These are phyloP conservation scores for Aulographum hederae DNA, from an alignment of 2,329 filamentous ascomycete genomes.

Conservation along the genomic window DNA sequence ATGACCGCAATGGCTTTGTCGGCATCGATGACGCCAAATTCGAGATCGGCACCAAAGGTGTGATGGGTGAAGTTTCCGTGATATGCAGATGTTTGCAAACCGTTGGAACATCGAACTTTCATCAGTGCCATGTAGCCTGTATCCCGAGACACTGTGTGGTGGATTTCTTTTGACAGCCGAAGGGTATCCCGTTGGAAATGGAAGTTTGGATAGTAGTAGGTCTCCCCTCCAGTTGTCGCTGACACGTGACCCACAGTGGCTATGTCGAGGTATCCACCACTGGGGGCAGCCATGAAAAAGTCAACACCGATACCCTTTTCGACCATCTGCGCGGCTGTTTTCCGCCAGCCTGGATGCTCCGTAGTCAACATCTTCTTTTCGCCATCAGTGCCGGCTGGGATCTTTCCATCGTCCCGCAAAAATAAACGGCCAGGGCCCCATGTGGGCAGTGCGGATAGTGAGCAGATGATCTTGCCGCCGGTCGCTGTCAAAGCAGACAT, in stretches of 20 bases:
- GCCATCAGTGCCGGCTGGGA: slow-evolving; percentile 67
- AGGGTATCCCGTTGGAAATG: slow-evolving; percentile 68
- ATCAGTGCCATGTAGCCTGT: slow-evolving; percentile 92
- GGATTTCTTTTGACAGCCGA: slow-evolving; percentile 70
- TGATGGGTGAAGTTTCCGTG: slow-evolving; percentile 95
- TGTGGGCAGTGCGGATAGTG: slow-evolving; percentile 71
- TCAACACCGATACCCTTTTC: slow-evolving; percentile 74
- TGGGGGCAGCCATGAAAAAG: slow-evolving; percentile 84
- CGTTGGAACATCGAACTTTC: slow-evolving; percentile 97
- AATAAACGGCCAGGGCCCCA: slow-evolving; percentile 78
- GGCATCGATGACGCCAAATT: slow-evolving; percentile 80
- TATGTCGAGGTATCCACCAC: slow-evolving; percentile 80
- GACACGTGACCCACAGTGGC: slow-evolving; percentile 84
- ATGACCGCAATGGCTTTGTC: slow-evolving; percentile 86
- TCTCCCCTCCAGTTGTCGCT: slow-evolving; percentile 80
- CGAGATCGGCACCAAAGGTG: slow-evolving; percentile 83
- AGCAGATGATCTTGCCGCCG: slow-evolving; percentile 83
- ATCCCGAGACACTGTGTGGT: slow-evolving; percentile 71
- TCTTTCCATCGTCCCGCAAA: slow-evolving; percentile 73
- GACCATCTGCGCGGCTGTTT: slow-evolving; percentile 73
- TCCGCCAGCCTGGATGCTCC: slow-evolving; percentile 76
- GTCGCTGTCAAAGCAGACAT: slow-evolving; percentile 69
- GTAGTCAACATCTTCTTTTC: slow-evolving; percentile 86
- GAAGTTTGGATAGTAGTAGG: slow-evolving; percentile 95
- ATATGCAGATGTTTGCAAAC: slow-evolving; percentile 82